Evolutionary conservation across 139 green algal species (phyloP), one percentile per base, ranked within the genome.

Genomic region (Axilococcus clingmanii): DNA sequence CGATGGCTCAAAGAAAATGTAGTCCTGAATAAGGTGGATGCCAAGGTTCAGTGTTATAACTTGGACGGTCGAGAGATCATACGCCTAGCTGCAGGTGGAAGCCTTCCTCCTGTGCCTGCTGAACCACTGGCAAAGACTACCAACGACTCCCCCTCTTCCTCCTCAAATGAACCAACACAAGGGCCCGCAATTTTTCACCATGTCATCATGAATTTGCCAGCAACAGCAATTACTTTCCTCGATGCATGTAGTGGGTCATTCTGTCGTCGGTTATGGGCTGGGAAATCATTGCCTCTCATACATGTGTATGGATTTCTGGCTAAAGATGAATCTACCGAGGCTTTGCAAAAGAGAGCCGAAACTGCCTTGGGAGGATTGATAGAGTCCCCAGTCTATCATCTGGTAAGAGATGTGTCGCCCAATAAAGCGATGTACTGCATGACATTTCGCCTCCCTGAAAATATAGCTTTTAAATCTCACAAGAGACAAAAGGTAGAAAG

Each of bases 381-480:
- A 22, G 69, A 84, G 4, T 36, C 23, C 5, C 48, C 42, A 0
- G 32, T 49, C 6, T 47, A 94, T 17, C 75, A 87, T 57, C 37
- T 66, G 0, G 89, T 97, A 8, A 61, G 89, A 0, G 75, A 96
- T 33, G 89, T 97, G 44, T 84, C 89, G 4, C 89, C 89, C 19
- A 87, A 86, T 61, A 97, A 96, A 67, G 38, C 82, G 41, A 96
- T 96, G 86, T 59, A 91, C 7, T 96, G 84, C 48, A 42, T 94
- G 4, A 83, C 50, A 22, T 97, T 97, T 69, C 38, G 56, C 7
- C 54, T 96, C 53, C 85, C 84, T 11, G 48, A 50, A 20, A 63
- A 40, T 16, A 34, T 60, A 28, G 52, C 32, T n/a, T 60, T 58
- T 56, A 8, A 16, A 50, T n/a, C 24, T 7, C 11, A 3, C 5